Percentiles rank a stretch among this genome's conserved stretches.
phyloP scores from a whole-genome alignment of 1,284 basidiomycete species.

The Boletus mariae region DNA sequence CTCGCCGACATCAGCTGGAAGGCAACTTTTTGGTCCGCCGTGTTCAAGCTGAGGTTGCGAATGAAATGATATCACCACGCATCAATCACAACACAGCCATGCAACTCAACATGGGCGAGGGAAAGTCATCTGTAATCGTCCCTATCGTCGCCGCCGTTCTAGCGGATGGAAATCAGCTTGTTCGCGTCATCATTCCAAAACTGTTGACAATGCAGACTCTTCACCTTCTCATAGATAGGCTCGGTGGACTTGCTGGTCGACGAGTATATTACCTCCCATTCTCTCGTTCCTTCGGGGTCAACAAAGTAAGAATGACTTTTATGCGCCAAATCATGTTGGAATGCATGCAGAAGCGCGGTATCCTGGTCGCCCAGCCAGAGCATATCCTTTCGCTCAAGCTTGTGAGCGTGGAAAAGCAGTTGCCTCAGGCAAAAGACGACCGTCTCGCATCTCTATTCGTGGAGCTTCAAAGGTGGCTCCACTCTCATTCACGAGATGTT shows the following conservation, averaged over 20 bases:
- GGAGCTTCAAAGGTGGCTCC: no score
- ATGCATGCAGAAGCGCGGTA: conserved; percentile 39
- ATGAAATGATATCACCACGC: conserved; percentile 45
- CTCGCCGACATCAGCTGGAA: conserved; percentile 36
- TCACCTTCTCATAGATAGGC: no score
- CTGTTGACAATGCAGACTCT: no score
- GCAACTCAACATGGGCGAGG: no score
- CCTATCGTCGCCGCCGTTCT: no score
- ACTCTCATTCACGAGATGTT: no score
- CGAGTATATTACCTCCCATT: conserved; percentile 48
- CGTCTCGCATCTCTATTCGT: no score
- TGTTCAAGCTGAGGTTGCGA: conserved; percentile 39
- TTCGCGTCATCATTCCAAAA: no score
- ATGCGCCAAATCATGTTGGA: conserved; percentile 28
- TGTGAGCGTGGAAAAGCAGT: conserved; percentile 37
- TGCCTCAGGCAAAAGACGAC: background rate
- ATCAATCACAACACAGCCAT: no score
- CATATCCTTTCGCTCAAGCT: conserved; percentile 51
- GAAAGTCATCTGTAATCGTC: no score
- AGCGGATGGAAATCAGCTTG: no score
- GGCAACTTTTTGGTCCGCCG: conserved; percentile 24
- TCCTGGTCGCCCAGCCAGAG: conserved; percentile 50
- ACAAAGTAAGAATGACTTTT: conserved; percentile 17
- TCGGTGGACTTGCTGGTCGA: no score
- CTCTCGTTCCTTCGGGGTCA: conserved; percentile 36